Base-by-base conservation (phyloP, 768 basidiomycete species). In the Boletus subcaerulescens region DNA sequence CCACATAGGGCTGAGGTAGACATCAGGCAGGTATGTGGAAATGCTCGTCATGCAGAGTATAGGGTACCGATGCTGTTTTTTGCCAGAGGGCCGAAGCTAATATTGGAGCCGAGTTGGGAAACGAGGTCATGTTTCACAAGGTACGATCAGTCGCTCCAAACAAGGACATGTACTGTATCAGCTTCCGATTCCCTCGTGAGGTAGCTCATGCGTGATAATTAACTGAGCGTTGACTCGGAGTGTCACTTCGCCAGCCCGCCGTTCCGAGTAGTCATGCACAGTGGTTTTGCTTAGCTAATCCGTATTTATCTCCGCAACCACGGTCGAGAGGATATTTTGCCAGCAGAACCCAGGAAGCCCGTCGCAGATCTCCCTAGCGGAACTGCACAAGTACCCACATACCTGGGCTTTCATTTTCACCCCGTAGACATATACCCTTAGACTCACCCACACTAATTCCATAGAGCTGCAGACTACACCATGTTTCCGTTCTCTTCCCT, bases 111-210 rank as follows among this genome's bases (percentile, higher is more conserved):
- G 50, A 72, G 36, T 62, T 96, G 49, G 72, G 74, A 14, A 73
- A 75, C 12, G 79, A 82, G 22, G 74, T 77, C 38, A 68, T 71
- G 14, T 68, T 92, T 9, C 87, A 93, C 64, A 79, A 86, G 60
- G 95, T 99, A 46, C 86, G 97, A 52, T 87, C 89, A 11, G 97
- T 98, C 11, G 93, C 97, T 1, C 96, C 96, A 8, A 89, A 85
- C 72, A 98, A 99, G 73, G 88, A 93, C 65, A 98, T 98, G 96
- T 98, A 95, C 71, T 95, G 96, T 71, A 82, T 99, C 51, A 89
- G 89, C 70, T 98, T 99, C 78, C 71, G 83, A 59, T 75, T 91
- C 10, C 85, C 87, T 18, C 67, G 66, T 43, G 70, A 65, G 36
- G 75, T 76, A 10, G 80, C 78, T 5, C 74, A 69, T 48, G 66